These are phyloP conservation scores for Alnus glutinosa DNA, from an alignment of 306 rosid genomes.

Conservation along the genomic window DNA sequence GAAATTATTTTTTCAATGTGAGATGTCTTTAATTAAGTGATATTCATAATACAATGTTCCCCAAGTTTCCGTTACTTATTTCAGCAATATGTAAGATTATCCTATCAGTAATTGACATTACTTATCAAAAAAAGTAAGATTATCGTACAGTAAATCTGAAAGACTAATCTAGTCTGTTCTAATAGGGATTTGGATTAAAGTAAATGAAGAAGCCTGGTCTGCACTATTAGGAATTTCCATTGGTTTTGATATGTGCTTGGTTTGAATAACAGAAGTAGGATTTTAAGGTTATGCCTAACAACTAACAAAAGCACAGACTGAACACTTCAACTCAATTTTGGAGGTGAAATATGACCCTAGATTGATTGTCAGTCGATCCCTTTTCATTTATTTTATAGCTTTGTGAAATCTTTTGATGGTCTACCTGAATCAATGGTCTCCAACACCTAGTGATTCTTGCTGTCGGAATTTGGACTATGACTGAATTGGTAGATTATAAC, in stretches of 20 bases:
- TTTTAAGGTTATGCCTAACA: background rate
- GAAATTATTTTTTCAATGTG: background rate
- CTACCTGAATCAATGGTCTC: background rate
- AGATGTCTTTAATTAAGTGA: background rate
- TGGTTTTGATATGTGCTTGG: background rate
- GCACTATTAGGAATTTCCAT: background rate
- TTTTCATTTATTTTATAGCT: background rate
- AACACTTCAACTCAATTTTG: no score
- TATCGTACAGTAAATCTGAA: background rate
- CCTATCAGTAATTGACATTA: no score
- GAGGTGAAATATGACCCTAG: background rate
- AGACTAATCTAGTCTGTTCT: background rate
- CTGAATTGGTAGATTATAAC: background rate
- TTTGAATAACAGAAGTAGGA: background rate
- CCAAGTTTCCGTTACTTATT: background rate
- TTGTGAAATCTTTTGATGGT: background rate
- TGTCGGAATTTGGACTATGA: background rate
- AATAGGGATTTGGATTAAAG: background rate
- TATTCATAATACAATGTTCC: background rate
- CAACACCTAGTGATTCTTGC: background rate
- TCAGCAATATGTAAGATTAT: background rate
- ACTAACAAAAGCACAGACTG: background rate
- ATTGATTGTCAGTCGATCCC: no score
- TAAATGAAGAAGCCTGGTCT: background rate
- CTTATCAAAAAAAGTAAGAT: no score